phyloP scores from a whole-genome alignment of 2,329 filamentous ascomycete genomes.

The Exophiala sp. region DNA sequence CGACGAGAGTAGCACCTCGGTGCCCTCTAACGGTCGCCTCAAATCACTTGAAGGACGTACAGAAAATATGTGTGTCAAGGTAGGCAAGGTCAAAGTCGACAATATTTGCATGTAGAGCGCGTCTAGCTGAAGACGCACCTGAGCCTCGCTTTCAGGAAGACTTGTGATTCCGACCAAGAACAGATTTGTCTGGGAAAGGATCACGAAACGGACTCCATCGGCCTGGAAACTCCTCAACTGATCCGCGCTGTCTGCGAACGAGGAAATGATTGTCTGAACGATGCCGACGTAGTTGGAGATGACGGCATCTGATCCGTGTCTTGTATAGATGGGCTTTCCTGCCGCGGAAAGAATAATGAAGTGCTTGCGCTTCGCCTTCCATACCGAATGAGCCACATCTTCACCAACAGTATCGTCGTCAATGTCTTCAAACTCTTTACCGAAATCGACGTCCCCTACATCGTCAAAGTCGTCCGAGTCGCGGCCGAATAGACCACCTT shows the following conservation, averaged over 20 bases:
- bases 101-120: slow-evolving; percentile 98
- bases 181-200: slow-evolving; percentile 78
- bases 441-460: slow-evolving; percentile 64
- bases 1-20: slow-evolving; percentile 84
- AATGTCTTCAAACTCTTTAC: slow-evolving; percentile 68
- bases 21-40: slow-evolving; percentile 82
- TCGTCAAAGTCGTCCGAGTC: slow-evolving; percentile 31
- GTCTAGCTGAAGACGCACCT: slow-evolving; percentile 82
- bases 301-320: slow-evolving; percentile 83
- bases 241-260: slow-evolving; percentile 79
- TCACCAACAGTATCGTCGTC: slow-evolving; percentile 53
- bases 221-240: slow-evolving; percentile 79
- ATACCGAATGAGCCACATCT: slow-evolving; percentile 66
- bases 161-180: slow-evolving; percentile 93
- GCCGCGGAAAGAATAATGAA: slow-evolving; percentile 95
- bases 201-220: slow-evolving; percentile 79
- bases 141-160: slow-evolving; percentile 84
- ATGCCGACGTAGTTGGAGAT: slow-evolving; percentile 94
- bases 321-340: slow-evolving; percentile 94
- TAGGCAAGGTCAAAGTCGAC: slow-evolving; percentile 87
- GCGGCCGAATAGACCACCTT: slow-evolving; percentile 29
- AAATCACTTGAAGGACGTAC: slow-evolving; percentile 92
- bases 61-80: slow-evolving; percentile 79
- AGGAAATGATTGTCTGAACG: slow-evolving; percentile 95
- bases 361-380: slow-evolving; percentile 93